Evolutionary conservation across 192 early-diverging fungal genomes (phyloP).

Genomic region (Glomus cerebriforme): DNA sequence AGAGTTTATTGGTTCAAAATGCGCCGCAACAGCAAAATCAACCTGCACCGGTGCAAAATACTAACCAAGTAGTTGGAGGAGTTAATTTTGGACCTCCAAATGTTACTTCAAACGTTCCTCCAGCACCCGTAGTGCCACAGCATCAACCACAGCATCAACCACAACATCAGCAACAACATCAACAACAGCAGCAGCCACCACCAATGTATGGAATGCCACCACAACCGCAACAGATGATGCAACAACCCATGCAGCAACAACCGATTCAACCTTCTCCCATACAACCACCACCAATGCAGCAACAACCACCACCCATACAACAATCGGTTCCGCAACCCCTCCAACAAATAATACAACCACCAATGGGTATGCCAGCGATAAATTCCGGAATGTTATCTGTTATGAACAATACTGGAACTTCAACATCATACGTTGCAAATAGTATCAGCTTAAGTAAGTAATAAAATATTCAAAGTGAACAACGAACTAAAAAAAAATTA

Average conservation of each 20-base stretch:
- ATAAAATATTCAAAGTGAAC: too few species aligned
- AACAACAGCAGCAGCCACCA: conserved; percentile 36
- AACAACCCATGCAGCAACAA: conserved; percentile 21
- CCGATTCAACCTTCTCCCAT: conserved; percentile 32
- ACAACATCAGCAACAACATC: conserved; percentile 21
- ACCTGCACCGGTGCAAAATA: background rate
- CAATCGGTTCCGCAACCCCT: conserved; percentile 29
- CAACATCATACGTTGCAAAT: conserved; percentile 6
- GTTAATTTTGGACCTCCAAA: background rate
- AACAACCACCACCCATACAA: conserved; percentile 30
- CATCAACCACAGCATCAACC: conserved; percentile 10
- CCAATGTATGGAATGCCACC: conserved; percentile 28
- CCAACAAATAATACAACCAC: conserved; percentile 28
- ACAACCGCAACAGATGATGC: conserved; percentile 31
- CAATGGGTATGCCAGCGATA: conserved; percentile 10
- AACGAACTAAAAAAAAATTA: too few species aligned
- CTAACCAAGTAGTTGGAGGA: background rate
- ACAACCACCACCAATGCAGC: conserved; percentile 34
- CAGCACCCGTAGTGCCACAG: background rate
- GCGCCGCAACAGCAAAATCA: background rate
- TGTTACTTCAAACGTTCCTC: background rate
- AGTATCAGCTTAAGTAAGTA: background rate
- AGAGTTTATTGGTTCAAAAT: background rate
- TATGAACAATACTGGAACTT: too few species aligned
- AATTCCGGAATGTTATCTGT: background rate